Evolutionary conservation across 495 filamentous ascomycete species (phyloP).

Genomic region (Lasiosphaeris hirsuta): DNA sequence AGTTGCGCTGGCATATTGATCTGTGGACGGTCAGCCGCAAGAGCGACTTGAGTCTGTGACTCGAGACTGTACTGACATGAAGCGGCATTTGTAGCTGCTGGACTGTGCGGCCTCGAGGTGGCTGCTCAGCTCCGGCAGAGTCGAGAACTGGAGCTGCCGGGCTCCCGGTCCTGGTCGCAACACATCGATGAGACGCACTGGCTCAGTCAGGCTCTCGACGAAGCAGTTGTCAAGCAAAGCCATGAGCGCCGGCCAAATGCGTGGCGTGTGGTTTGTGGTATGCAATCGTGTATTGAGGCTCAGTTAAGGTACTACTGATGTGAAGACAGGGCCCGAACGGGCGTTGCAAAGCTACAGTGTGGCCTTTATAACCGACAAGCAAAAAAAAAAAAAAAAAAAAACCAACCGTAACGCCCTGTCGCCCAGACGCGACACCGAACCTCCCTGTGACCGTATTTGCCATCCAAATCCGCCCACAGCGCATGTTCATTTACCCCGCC

Average conservation of each 20-base stretch:
- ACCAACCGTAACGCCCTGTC: too few relatives aligned
- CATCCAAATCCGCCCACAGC: too few relatives aligned
- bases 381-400: too few relatives aligned
- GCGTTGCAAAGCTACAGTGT: too few relatives aligned
- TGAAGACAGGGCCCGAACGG: too few relatives aligned
- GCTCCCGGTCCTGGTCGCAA: background rate
- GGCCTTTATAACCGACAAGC: too few relatives aligned
- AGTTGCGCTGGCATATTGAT: slow-evolving; percentile 43
- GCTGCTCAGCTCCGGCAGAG: slow-evolving; percentile 16
- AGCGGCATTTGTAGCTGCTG: slow-evolving; percentile 23
- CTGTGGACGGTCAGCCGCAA: slow-evolving; percentile 20
- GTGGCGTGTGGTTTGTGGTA: background rate
- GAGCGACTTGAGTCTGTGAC: background rate
- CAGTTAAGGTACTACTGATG: too few relatives aligned
- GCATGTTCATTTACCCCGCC: too few relatives aligned
- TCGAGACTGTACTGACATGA: slow-evolving; percentile 30
- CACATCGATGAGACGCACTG: slow-evolving; percentile 26
- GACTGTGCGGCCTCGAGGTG: slow-evolving; percentile 1
- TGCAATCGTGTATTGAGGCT: background rate
- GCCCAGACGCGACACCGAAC: too few relatives aligned
- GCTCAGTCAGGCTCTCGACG: slow-evolving; percentile 21
- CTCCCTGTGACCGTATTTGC: too few relatives aligned
- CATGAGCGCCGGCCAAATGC: slow-evolving; percentile 14
- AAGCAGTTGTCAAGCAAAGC: slow-evolving; percentile 23
- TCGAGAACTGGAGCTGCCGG: slow-evolving; percentile 11